Evolutionary conservation across 495 filamentous ascomycete species (phyloP), one percentile per base, ranked within the genome.

Genomic region (Aspergillus egyptiacus): DNA sequence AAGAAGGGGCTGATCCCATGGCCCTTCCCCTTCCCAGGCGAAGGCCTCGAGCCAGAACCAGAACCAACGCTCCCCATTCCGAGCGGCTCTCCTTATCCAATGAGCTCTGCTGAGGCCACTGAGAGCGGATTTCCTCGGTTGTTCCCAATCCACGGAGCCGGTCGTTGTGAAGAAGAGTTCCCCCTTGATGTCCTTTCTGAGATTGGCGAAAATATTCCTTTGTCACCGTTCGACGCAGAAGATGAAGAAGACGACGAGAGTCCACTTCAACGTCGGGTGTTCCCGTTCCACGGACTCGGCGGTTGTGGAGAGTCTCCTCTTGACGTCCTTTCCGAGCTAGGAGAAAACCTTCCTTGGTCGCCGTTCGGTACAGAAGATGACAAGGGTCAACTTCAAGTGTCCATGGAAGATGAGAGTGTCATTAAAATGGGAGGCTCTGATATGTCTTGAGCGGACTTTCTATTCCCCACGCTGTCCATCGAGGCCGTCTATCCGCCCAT

Each of bases 301-400:
- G 22, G 11, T 0, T 19, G 24, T 9, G 36, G 24, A 6, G 46
- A 48, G 9, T 36, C 25, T 23, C 46, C 35, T 36, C 15, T 17
- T 14, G 14, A 5, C 14, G 13, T 7, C 24, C 10, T 38, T n/a
- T 27, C 46, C 23, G 35, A 27, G 13, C 9, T 31, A 5, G 23
- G 18, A 23, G 43, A 48, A 20, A 28, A 24, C 14, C 25, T 48
- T 19, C 45, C 45, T 28, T 48, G 33, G 33, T 20, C 24, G 15
- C 31, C 19, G 11, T 31, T 38, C 20, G 23, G 43, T n/a, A 15
- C 5, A 22, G 43, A 46, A 2, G 40, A 43, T 6, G 27, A 32
- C 25, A 18, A 31, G n/a, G 14, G 13, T 10, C 28, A n/a, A 2
- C 13, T 14, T n/a, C n/a, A 13, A 6, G 15, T 6, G 11, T 13